A percentile compares a stretch with the other conserved stretches of the same genome.
Evolutionary conservation across 345 rosid genomes (phyloP).

Genomic region (Arabis alpina): DNA sequence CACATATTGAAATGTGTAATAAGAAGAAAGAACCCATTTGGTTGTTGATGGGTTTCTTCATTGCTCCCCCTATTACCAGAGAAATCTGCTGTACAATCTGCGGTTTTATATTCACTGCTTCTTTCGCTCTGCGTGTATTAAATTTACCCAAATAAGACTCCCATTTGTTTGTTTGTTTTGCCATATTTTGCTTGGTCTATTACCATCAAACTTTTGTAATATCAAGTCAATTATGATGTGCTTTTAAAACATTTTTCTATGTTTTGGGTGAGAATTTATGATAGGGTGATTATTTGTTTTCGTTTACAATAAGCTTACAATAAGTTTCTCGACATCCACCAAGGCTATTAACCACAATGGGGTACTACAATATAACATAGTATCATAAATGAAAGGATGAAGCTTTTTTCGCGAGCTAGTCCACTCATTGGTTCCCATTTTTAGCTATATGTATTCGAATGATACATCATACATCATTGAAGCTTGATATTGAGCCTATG

Average conservation of each 20-base stretch:
- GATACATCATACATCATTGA: too few relatives aligned
- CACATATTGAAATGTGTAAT: neutral
- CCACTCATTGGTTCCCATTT: too few relatives aligned
- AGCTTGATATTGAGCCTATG: too few relatives aligned
- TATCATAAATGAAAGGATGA: too few relatives aligned
- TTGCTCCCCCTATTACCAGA: constrained; percentile 16
- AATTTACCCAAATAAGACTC: constrained; percentile 11
- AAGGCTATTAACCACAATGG: too few relatives aligned
- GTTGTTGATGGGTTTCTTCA: constrained; percentile 14
- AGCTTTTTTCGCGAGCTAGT: too few relatives aligned
- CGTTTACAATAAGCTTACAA: too few relatives aligned
- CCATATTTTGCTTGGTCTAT: constrained; percentile 7
- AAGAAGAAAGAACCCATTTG: constrained; percentile 27
- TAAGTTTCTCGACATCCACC: too few relatives aligned
- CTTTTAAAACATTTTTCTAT: neutral
- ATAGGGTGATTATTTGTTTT: too few relatives aligned
- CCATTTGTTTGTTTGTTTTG: constrained; percentile 32
- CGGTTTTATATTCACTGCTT: constrained; percentile 8
- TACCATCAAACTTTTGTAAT: constrained; percentile 16
- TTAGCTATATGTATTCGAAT: too few relatives aligned
- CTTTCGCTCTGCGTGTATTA: constrained; percentile 21
- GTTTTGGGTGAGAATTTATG: too few relatives aligned
- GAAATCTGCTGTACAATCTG: constrained; percentile 25
- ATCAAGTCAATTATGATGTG: neutral
- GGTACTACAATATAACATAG: too few relatives aligned